Evolutionary conservation across 805 yeast genomes (phyloP).

Genomic region (Kodamaea sagamina): DNA sequence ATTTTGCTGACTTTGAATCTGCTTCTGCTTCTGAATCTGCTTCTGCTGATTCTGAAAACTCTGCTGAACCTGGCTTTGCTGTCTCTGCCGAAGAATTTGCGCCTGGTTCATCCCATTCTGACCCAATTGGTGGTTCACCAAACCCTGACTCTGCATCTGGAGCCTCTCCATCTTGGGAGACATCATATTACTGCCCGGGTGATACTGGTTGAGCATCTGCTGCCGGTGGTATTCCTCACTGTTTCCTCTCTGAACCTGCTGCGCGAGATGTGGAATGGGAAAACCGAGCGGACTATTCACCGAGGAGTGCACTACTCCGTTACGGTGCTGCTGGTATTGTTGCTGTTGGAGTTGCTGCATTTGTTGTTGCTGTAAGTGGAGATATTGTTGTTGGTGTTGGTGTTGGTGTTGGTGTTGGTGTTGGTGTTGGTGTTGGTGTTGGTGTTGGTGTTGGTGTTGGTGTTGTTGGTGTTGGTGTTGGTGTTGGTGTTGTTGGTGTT

Average conservation of each 20-base stretch:
- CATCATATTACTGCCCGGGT: neutral
- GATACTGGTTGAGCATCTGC: neutral
- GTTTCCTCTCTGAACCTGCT: neutral
- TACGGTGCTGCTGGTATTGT: constrained; percentile 15
- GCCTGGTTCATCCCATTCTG: no score
- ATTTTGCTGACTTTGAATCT: constrained; percentile 15
- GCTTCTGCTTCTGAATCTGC: constrained; percentile 15
- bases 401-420: constrained; percentile 22
- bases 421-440: constrained; percentile 17
- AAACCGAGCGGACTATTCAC: no score
- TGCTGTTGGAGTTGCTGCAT: constrained; percentile 15
- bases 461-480: neutral
- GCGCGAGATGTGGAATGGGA: no score
- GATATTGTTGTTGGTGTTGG: constrained; percentile 19
- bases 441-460: constrained; percentile 14
- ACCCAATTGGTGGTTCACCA: no score
- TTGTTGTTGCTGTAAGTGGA: constrained; percentile 17
- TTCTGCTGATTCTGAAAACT: constrained; percentile 13
- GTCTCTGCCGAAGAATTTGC: no score
- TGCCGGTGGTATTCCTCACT: neutral
- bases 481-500: constrained; percentile 13
- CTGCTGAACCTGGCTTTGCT: constrained; percentile 13
- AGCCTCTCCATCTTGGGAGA: no score
- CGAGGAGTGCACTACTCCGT: no score
- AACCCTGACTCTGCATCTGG: no score